Percentiles rank a stretch among this genome's conserved stretches.
phyloP scores from a whole-genome alignment of 352 stramenopile genomes.

The Aphanomyces stellatus region DNA sequence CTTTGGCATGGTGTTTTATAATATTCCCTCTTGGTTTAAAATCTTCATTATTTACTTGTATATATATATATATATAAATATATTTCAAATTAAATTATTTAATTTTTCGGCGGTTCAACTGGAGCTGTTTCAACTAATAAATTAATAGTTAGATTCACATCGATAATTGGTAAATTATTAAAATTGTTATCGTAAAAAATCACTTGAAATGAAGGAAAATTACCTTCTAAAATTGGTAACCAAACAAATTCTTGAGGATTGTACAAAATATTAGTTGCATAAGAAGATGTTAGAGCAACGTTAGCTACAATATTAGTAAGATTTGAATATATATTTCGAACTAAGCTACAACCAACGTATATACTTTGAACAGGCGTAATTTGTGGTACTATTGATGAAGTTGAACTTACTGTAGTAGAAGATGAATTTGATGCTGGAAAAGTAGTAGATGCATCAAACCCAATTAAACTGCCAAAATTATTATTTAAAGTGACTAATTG shows the following conservation, averaged over 20 bases:
- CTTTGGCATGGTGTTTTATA: not conserved
- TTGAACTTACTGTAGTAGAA: not conserved
- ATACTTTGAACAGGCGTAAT: not conserved
- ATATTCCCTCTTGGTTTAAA: not conserved
- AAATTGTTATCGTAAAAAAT: not conserved
- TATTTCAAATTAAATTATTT: not conserved
- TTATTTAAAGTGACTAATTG: not conserved
- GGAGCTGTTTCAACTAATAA: not conserved
- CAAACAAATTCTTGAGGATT: not conserved
- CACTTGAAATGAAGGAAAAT: not conserved
- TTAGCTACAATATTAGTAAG: not conserved
- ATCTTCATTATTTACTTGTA: not conserved
- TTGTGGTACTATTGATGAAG: not conserved
- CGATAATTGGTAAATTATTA: not conserved
- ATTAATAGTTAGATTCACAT: not conserved
- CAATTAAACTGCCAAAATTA: not conserved
- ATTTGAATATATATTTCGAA: not conserved
- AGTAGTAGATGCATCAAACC: not conserved
- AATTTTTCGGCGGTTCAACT: not conserved
- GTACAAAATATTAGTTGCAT: not conserved
- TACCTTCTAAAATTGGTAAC: not conserved
- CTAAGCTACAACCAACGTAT: not conserved
- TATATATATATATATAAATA: not conserved
- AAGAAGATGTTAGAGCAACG: not conserved
- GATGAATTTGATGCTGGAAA: not conserved